These are phyloP conservation scores for Phytophthora pistaciae DNA, from an alignment of 352 stramenopile genomes.

Conservation along the genomic window DNA sequence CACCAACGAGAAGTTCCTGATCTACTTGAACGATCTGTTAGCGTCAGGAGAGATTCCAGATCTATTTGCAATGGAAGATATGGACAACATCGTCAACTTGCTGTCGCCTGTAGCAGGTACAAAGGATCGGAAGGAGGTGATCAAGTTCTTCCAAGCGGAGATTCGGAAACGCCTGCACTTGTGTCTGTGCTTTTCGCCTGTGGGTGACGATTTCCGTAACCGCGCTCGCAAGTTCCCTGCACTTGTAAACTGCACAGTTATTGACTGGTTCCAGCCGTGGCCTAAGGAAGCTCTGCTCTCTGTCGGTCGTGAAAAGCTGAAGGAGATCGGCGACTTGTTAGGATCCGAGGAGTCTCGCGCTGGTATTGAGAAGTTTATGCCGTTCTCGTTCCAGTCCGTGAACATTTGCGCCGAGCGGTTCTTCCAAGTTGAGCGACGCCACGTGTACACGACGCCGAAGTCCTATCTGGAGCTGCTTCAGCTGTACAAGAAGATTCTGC, in stretches of 20 bases:
- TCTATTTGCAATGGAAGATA: conserved; percentile 94
- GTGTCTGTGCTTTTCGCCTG: conserved; percentile 95
- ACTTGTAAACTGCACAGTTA: conserved; percentile 96
- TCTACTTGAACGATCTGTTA: conserved; percentile 97
- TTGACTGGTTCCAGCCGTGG: conserved; percentile 96
- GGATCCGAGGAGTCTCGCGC: conserved; percentile 80
- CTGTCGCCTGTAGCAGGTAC: conserved; percentile 73
- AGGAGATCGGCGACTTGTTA: conserved; percentile 86
- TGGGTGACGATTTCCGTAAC: conserved; percentile 96
- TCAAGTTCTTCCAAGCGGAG: conserved; percentile 96
- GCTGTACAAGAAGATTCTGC: conserved; percentile 94
- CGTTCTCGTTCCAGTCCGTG: conserved; percentile 95
- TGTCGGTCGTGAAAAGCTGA: conserved; percentile 91
- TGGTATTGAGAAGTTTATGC: conserved; percentile 97
- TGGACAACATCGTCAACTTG: conserved; percentile 94
- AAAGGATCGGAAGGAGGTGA: conserved; percentile 92
- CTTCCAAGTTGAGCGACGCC: conserved; percentile 89
- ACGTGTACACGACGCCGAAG: conserved; percentile 97
- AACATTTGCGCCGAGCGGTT: conserved; percentile 94
- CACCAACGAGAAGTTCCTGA: conserved; percentile 97
- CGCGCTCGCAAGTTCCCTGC: conserved; percentile 96
- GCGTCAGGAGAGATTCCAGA: conserved; percentile 95
- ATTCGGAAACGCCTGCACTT: conserved; percentile 97
- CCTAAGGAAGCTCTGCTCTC: conserved; percentile 94
- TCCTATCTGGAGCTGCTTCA: conserved; percentile 96